A percentile compares a stretch with the other conserved stretches of the same genome.
Evolutionary conservation across 2,329 filamentous ascomycete species (phyloP).

Genomic region (Geosmithia flava): DNA sequence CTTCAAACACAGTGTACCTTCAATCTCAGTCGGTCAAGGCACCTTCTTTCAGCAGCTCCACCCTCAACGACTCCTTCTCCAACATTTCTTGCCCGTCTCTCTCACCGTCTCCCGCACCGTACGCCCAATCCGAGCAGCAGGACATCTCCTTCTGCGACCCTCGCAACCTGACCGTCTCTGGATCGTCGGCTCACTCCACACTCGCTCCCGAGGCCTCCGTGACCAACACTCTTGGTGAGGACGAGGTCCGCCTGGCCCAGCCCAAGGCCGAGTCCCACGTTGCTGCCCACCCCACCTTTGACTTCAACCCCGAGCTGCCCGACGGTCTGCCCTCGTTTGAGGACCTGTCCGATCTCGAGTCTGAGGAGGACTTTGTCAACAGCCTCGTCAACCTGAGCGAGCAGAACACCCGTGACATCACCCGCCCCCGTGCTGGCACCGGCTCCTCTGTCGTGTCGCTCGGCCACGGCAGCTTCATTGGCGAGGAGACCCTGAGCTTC

Average conservation of each 20-base stretch:
- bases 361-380: conserved; percentile 70
- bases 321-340: conserved; percentile 64
- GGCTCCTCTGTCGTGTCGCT: conserved; percentile 56
- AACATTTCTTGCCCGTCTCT: conserved; percentile 71
- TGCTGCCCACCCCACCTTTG: conserved; percentile 30
- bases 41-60: conserved; percentile 49
- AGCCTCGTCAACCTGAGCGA: conserved; percentile 55
- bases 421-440: conserved; percentile 52
- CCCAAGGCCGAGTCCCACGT: conserved; percentile 30
- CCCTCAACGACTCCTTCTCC: conserved; percentile 54
- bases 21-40: conserved; percentile 32
- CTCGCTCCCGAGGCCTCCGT: conserved; percentile 52
- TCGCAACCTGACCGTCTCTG: conserved; percentile 67
- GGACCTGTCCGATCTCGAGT: conserved; percentile 80
- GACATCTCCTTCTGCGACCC: conserved; percentile 86
- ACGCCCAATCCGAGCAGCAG: conserved; percentile 57
- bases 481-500: conserved; percentile 63
- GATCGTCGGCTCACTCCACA: conserved; percentile 32
- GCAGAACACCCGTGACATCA: conserved; percentile 32
- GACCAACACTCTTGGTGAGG: conserved; percentile 48
- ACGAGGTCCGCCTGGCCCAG: conserved; percentile 24
- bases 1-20: conserved; percentile 29
- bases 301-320: conserved; percentile 35
- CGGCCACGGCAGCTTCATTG: conserved; percentile 67
- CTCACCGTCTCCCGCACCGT: conserved; percentile 75